Conservation (phyloP, 805 yeast species). For the Wickerhamiella azymoides region DNA sequence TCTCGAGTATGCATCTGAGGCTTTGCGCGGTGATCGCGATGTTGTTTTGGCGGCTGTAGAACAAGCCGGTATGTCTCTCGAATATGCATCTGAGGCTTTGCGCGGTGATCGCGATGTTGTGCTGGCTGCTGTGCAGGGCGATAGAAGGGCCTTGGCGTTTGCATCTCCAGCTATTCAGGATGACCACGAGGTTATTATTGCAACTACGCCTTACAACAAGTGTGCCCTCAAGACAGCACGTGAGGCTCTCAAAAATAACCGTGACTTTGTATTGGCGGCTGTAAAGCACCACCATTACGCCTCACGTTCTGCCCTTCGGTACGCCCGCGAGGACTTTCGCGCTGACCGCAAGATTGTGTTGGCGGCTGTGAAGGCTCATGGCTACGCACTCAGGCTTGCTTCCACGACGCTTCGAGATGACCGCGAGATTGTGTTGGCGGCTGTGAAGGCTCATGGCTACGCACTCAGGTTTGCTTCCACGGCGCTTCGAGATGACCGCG, state of each 20-base stretch:
- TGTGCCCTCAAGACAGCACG: not conserved
- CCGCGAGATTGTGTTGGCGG: not conserved
- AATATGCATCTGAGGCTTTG: not conserved
- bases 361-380: not conserved
- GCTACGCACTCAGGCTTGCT: not conserved
- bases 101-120: not conserved
- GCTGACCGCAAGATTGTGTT: not conserved
- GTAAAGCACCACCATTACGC: not conserved
- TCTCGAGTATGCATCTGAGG: not conserved
- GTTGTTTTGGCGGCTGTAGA: not conserved
- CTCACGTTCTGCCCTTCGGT: not conserved
- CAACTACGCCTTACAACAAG: not conserved
- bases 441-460: conserved; percentile 1
- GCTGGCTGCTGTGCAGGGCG: not conserved
- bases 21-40: not conserved
- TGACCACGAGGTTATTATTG: not conserved
- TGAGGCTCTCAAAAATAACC: not conserved
- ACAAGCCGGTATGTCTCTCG: not conserved
- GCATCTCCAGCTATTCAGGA: not conserved
- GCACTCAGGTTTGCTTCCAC: not conserved
- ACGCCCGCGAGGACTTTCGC: not conserved
- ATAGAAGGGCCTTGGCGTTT: not conserved
- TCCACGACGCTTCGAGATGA: not conserved
- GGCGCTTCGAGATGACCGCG: not conserved
- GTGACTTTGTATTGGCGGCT: not conserved